A percentile compares a stretch with the other conserved stretches of the same genome.
phyloP scores from a whole-genome alignment of 1,284 basidiomycete species.

The Caloboletus firmus region DNA sequence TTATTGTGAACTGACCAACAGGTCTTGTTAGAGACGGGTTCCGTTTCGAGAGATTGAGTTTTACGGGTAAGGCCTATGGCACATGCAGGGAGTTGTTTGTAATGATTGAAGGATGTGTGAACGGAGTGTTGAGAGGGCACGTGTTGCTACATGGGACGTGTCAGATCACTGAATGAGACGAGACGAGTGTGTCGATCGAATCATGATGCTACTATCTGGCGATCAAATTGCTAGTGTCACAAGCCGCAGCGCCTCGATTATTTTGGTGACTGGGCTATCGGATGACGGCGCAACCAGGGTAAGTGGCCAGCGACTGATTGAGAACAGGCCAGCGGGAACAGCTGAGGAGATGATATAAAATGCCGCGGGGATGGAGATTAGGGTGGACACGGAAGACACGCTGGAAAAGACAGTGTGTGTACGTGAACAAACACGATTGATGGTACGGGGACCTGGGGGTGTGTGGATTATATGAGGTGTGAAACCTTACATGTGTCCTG shows the following conservation, averaged over 20 bases:
- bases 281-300: conserved; percentile 7
- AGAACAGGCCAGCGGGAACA: conserved; percentile 14
- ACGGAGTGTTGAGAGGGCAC: conserved; percentile 20
- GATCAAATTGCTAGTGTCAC: conserved; percentile 31
- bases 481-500: conserved; percentile 35
- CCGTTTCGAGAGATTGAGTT: conserved; percentile 11
- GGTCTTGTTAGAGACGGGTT: conserved; percentile 3
- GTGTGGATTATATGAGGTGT: conserved; percentile 36
- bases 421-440: conserved; percentile 37
- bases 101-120: conserved; percentile 5
- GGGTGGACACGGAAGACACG: conserved; percentile 35
- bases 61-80: conserved; percentile 5
- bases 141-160: conserved; percentile 25
- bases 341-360: conserved; percentile 21
- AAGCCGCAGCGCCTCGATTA: conserved; percentile 23
- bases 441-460: conserved; percentile 36
- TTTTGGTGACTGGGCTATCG: conserved; percentile 10
- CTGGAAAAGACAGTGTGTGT: conserved; percentile 33
- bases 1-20: conserved; percentile 6
- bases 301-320: conserved; percentile 14
- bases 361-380: conserved; percentile 35
- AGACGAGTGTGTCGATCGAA: conserved; percentile 25
- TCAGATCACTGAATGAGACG: conserved; percentile 23
- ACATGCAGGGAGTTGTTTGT: conserved; percentile 2
- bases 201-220: conserved; percentile 23